Evolutionary conservation across 345 rosid species (phyloP).

Genomic region (Gynandropsis gynandra): DNA sequence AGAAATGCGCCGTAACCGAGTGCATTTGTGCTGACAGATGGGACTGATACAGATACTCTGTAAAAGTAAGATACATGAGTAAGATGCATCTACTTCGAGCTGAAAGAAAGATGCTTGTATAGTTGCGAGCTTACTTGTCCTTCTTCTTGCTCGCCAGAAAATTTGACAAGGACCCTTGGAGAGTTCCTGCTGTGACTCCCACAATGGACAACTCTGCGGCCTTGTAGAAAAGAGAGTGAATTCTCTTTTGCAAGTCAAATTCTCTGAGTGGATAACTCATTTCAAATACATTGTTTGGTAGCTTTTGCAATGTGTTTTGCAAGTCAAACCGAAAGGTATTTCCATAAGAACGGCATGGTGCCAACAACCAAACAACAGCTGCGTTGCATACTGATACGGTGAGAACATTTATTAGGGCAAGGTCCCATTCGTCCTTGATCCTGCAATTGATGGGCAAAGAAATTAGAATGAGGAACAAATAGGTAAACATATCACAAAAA

Average conservation of each 20-base stretch:
- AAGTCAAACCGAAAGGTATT: slow-evolving; percentile 80
- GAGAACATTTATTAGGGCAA: slow-evolving; percentile 82
- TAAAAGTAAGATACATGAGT: slow-evolving; percentile 8
- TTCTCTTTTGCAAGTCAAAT: slow-evolving; percentile 78
- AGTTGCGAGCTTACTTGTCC: slow-evolving; percentile 46
- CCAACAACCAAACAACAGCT: slow-evolving; percentile 78
- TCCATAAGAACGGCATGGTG: slow-evolving; percentile 94
- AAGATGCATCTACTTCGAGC: not conserved
- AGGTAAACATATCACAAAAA: slow-evolving; percentile 3
- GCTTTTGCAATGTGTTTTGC: slow-evolving; percentile 92
- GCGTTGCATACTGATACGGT: slow-evolving; percentile 81
- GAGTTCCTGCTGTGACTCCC: slow-evolving; percentile 70
- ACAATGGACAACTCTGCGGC: slow-evolving; percentile 81
- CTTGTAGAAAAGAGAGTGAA: slow-evolving; percentile 79
- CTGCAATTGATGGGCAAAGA: slow-evolving; percentile 29
- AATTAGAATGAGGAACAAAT: slow-evolving; percentile 18
- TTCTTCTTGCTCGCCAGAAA: slow-evolving; percentile 57
- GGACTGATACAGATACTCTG: slow-evolving; percentile 79
- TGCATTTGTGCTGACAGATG: slow-evolving; percentile 55
- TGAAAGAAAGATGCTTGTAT: not conserved
- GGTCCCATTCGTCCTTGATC: slow-evolving; percentile 89
- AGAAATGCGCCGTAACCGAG: slow-evolving; percentile 90
- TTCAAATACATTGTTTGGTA: slow-evolving; percentile 91
- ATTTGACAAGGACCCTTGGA: slow-evolving; percentile 77
- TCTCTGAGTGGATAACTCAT: slow-evolving; percentile 85